Evolutionary conservation across 2,329 filamentous ascomycete genomes (phyloP).

Genomic region (Aspergillus persii): DNA sequence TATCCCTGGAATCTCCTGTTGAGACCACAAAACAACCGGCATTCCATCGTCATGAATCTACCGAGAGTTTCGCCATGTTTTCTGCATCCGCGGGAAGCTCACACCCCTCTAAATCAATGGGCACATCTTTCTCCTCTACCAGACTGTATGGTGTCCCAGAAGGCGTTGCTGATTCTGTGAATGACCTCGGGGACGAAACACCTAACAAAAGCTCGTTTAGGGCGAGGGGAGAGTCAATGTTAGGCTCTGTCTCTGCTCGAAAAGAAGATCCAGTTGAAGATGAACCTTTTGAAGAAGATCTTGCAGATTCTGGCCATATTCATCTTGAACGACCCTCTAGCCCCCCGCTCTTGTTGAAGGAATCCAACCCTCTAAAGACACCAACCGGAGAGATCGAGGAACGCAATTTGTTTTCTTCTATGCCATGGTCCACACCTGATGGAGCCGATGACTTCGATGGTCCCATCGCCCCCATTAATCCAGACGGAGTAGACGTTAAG

Average conservation of each 20-base stretch:
- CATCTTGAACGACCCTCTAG: slow-evolving; percentile 47
- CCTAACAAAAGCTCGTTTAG: slow-evolving; percentile 1
- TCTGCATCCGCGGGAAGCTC: slow-evolving; percentile 61
- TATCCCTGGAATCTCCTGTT: slow-evolving; percentile 47
- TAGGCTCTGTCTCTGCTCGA: slow-evolving; percentile 12
- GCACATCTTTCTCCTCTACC: slow-evolving; percentile 48
- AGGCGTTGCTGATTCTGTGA: slow-evolving; percentile 18
- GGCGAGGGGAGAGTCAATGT: slow-evolving; percentile 8
- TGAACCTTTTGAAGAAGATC: slow-evolving; percentile 26
- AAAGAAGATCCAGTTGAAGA: slow-evolving; percentile 21
- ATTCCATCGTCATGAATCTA: slow-evolving; percentile 55
- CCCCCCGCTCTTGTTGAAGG: slow-evolving; percentile 35
- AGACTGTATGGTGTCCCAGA: slow-evolving; percentile 23
- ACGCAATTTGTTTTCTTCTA: not conserved
- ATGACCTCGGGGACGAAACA: slow-evolving; percentile 16
- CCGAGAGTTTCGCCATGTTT: slow-evolving; percentile 64
- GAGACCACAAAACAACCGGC: slow-evolving; percentile 29
- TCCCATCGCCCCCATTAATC: slow-evolving; percentile 31
- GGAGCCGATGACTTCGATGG: slow-evolving; percentile 22
- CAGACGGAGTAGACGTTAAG: slow-evolving; percentile 29
- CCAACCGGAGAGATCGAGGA: slow-evolving; percentile 8
- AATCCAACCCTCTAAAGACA: slow-evolving; percentile 30
- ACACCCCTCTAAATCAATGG: slow-evolving; percentile 51
- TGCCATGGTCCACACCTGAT: slow-evolving; percentile 11
- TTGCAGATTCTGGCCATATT: slow-evolving; percentile 24